Conservation (phyloP, 2,329 filamentous ascomycete species). For the Aspergillus pseudotamarii region DNA sequence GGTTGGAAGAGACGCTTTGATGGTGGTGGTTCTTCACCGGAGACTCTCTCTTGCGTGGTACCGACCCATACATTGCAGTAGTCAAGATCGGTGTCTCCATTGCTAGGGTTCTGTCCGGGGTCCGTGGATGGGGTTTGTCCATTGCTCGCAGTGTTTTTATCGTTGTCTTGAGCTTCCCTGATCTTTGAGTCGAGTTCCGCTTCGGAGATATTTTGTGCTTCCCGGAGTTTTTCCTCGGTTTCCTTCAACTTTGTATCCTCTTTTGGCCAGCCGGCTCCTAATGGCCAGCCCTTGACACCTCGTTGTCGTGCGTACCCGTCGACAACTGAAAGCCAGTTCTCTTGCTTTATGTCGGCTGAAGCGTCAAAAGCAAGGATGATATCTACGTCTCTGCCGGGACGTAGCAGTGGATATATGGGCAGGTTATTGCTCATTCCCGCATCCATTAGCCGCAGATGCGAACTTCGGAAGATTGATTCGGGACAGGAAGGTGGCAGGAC, state of each 20-base stretch:
- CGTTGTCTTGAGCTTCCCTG: slow-evolving; percentile 55
- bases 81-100: slow-evolving; percentile 63
- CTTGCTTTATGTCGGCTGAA: slow-evolving; percentile 86
- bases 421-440: slow-evolving; percentile 99
- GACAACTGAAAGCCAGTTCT: slow-evolving; percentile 92
- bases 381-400: slow-evolving; percentile 85
- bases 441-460: slow-evolving; percentile 87
- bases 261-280: slow-evolving; percentile 92
- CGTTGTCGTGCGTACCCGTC: slow-evolving; percentile 92
- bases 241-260: slow-evolving; percentile 60
- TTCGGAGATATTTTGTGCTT: slow-evolving; percentile 64
- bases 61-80: slow-evolving; percentile 98
- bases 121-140: not conserved
- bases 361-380: slow-evolving; percentile 92
- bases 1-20: slow-evolving; percentile 53
- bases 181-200: slow-evolving; percentile 67
- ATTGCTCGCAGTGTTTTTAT: slow-evolving; percentile 36
- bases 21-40: slow-evolving; percentile 55
- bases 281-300: slow-evolving; percentile 89
- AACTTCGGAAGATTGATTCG: slow-evolving; percentile 68
- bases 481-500: slow-evolving; percentile 77
- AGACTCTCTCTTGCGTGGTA: slow-evolving; percentile 71
- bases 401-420: slow-evolving; percentile 89
- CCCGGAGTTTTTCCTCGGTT: slow-evolving; percentile 66
- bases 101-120: slow-evolving; percentile 40